Evolutionary conservation across 129 eudicot genomes (phyloP).

Genomic region (Tagetes erecta): DNA sequence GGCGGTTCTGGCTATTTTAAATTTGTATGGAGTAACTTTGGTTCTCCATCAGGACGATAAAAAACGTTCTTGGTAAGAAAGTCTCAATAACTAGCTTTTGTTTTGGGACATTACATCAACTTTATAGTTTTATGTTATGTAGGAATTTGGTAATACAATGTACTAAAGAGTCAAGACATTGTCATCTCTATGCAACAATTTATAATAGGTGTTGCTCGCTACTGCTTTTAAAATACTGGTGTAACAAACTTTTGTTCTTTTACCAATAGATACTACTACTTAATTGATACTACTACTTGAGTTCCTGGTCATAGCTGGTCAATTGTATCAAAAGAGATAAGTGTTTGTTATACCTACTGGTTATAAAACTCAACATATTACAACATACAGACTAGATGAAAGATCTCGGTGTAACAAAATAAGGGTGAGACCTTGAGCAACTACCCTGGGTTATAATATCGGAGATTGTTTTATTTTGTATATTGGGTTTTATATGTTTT

Average conservation of each 20-base stretch:
- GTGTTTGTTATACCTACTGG: neutral
- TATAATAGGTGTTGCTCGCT: conserved; percentile 55
- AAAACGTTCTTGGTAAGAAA: conserved; percentile 80
- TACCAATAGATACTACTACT: neutral
- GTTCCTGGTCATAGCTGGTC: neutral
- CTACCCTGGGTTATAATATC: no score
- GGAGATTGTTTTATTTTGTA: no score
- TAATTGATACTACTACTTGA: no score
- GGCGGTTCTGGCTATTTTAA: conserved; percentile 99
- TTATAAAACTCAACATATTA: neutral
- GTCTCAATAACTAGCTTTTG: neutral
- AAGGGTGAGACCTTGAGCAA: no score
- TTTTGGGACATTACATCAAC: neutral
- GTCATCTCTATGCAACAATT: conserved; percentile 80
- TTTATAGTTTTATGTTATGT: conserved; percentile 25
- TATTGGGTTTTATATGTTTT: no score
- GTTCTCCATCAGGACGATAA: conserved; percentile 77
- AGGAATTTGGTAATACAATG: conserved; percentile 98
- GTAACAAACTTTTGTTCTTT: neutral
- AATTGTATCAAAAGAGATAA: neutral
- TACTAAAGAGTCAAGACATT: conserved; percentile 58
- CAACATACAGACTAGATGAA: neutral
- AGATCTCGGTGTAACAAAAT: neutral
- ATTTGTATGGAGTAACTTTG: conserved; percentile 94
- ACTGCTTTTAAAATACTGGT: neutral